Conservation (phyloP, 2,329 filamentous ascomycete genomes). For the Neocatenulostroma microsporum region DNA sequence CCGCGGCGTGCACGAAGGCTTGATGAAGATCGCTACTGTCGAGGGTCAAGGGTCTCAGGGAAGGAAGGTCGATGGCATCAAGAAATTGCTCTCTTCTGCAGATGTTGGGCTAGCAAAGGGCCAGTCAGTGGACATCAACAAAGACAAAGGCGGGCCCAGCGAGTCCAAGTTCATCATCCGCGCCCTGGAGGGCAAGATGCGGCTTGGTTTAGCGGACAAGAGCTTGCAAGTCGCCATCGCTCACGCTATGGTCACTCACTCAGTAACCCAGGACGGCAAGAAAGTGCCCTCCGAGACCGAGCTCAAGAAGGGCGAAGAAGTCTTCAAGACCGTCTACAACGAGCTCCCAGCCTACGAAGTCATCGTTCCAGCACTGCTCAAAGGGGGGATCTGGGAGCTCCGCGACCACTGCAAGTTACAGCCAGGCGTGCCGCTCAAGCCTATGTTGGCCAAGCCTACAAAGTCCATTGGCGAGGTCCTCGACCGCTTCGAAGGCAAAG, state of each 20-base stretch:
- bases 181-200: conserved; percentile 88
- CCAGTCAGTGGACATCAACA: conserved; percentile 66
- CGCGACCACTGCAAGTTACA: conserved; percentile 81
- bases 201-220: conserved; percentile 84
- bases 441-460: conserved; percentile 97
- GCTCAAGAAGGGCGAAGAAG: conserved; percentile 72
- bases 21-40: conserved; percentile 81
- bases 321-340: conserved; percentile 78
- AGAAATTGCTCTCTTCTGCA: conserved; percentile 87
- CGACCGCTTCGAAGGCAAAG: conserved; percentile 89
- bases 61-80: conserved; percentile 88
- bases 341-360: conserved; percentile 93
- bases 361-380: conserved; percentile 81
- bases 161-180: conserved; percentile 92
- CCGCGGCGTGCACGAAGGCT: conserved; percentile 72
- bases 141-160: conserved; percentile 87
- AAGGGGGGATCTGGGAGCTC: conserved; percentile 77
- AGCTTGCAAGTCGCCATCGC: conserved; percentile 85
- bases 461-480: conserved; percentile 97
- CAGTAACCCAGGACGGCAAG: conserved; percentile 60
- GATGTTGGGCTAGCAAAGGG: conserved; percentile 66
- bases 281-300: conserved; percentile 66
- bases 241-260: conserved; percentile 80
- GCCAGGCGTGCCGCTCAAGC: conserved; percentile 89
- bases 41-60: conserved; percentile 81